Percentiles rank a stretch among this genome's conserved stretches.
Conservation (phyloP, 139 green algal species). For the Closterium sp. region DNA sequence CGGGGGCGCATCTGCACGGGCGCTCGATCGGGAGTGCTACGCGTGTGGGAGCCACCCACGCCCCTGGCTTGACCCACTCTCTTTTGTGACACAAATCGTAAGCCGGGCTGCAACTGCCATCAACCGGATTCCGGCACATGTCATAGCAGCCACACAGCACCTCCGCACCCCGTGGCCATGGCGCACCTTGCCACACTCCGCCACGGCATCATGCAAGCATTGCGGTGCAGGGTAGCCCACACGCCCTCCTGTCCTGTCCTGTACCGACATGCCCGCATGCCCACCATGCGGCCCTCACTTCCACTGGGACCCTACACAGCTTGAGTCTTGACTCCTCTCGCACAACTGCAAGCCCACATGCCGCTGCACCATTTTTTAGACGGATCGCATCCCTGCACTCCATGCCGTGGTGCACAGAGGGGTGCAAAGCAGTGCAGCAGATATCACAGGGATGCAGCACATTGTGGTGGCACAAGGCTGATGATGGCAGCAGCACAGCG, state of each 20-base stretch:
- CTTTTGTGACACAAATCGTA: not conserved
- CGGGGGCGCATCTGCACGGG: constrained; percentile 24
- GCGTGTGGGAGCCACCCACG: constrained; percentile 16
- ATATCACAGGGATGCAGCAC: not conserved
- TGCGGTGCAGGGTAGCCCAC: too few species aligned
- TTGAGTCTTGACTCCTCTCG: not conserved
- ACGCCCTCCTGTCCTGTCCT: too few species aligned
- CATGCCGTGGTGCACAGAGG: not conserved
- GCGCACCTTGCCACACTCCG: too few species aligned
- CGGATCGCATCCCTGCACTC: not conserved
- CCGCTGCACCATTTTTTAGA: not conserved
- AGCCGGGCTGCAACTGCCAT: too few species aligned
- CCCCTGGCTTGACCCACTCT: not conserved
- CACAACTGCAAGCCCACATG: not conserved
- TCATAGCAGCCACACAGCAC: not conserved
- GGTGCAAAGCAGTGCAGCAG: not conserved
- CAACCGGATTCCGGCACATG: too few species aligned
- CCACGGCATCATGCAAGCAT: not conserved
- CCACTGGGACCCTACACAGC: too few species aligned
- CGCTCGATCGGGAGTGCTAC: constrained; percentile 2
- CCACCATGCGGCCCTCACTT: not conserved
- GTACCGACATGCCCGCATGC: too few species aligned
- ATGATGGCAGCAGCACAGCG: too few species aligned
- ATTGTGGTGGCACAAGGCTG: too few species aligned
- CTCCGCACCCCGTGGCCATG: not conserved